Conservation (phyloP, 805 yeast species). For the Grigorovia yakushimaensis region DNA sequence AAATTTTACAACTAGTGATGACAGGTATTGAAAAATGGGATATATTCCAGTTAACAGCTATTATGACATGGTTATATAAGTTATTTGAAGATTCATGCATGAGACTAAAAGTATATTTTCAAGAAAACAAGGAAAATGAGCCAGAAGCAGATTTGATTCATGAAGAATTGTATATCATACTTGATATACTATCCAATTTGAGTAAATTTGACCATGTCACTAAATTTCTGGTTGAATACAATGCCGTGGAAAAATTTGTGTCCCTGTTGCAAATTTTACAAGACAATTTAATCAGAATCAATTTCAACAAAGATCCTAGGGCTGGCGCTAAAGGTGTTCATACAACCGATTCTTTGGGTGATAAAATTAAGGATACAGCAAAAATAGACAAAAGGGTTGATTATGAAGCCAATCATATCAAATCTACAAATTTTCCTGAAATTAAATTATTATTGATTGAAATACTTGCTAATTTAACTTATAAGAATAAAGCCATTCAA, state of each 20-base stretch:
- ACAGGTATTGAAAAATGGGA: slow-evolving; percentile 33
- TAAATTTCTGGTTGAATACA: slow-evolving; percentile 29
- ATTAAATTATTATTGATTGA: slow-evolving; percentile 60
- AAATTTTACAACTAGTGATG: slow-evolving; percentile 25
- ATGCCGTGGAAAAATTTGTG: slow-evolving; percentile 29
- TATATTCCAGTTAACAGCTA: slow-evolving; percentile 29
- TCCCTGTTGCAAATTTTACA: slow-evolving; percentile 27
- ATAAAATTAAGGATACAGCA: slow-evolving; percentile 25
- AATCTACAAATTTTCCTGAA: slow-evolving; percentile 44
- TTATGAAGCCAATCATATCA: slow-evolving; percentile 11
- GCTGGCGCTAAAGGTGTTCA: slow-evolving; percentile 16
- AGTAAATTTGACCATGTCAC: slow-evolving; percentile 29
- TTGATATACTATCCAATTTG: slow-evolving; percentile 30
- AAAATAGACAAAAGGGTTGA: slow-evolving; percentile 19
- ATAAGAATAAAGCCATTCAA: slow-evolving; percentile 47
- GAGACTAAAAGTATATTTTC: slow-evolving; percentile 21
- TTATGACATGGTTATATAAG: slow-evolving; percentile 32
- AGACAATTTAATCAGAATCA: slow-evolving; percentile 25
- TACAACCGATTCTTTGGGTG: slow-evolving; percentile 16
- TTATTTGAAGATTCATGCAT: slow-evolving; percentile 19
- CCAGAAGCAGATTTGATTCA: slow-evolving; percentile 18
- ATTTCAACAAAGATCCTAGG: slow-evolving; percentile 18
- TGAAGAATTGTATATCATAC: slow-evolving; percentile 17
- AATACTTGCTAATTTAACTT: slow-evolving; percentile 48
- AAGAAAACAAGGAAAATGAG: slow-evolving; percentile 9